These are phyloP conservation scores for Pseudogymnoascus sp. DNA, from an alignment of 2,329 filamentous ascomycete species.

Conservation along the genomic window DNA sequence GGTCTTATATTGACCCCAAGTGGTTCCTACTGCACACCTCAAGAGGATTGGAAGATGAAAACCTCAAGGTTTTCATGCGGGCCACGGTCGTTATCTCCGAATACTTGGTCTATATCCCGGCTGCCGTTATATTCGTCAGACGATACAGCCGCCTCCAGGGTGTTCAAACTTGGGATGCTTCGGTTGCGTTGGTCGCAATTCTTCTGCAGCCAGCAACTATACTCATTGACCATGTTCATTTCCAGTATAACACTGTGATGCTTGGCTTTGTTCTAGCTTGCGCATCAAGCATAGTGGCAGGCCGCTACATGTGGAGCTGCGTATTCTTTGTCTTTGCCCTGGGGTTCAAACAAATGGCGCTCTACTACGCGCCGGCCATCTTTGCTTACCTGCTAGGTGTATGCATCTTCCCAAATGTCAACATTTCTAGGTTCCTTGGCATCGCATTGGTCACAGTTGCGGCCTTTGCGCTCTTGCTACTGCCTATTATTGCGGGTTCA, in stretches of 20 bases:
- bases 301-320: conserved; percentile 77
- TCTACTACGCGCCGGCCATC: conserved; percentile 91
- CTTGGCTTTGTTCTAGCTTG: conserved; percentile 80
- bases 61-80: conserved; percentile 91
- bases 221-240: conserved; percentile 89
- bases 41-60: conserved; percentile 69
- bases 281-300: conserved; percentile 81
- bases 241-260: conserved; percentile 99
- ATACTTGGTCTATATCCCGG: conserved; percentile 82
- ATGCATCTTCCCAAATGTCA: conserved; percentile 69
- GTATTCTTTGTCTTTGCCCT: conserved; percentile 89
- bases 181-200: conserved; percentile 79
- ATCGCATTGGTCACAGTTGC: conserved; percentile 67
- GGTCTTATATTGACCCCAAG: conserved; percentile 64
- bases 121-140: conserved; percentile 75
- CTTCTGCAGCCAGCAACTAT: conserved; percentile 87
- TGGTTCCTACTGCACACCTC: conserved; percentile 88
- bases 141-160: conserved; percentile 69
- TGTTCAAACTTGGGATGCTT: conserved; percentile 73
- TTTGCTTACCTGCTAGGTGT: conserved; percentile 86
- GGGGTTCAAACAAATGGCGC: conserved; percentile 99
- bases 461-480: conserved; percentile 67
- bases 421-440: conserved; percentile 58
- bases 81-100: conserved; percentile 86
- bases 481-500: conserved; percentile 67